Percentiles rank a stretch among this genome's conserved stretches.
These are phyloP conservation scores for Leccinum ochraceum DNA, from an alignment of 768 basidiomycete genomes.

Conservation along the genomic window DNA sequence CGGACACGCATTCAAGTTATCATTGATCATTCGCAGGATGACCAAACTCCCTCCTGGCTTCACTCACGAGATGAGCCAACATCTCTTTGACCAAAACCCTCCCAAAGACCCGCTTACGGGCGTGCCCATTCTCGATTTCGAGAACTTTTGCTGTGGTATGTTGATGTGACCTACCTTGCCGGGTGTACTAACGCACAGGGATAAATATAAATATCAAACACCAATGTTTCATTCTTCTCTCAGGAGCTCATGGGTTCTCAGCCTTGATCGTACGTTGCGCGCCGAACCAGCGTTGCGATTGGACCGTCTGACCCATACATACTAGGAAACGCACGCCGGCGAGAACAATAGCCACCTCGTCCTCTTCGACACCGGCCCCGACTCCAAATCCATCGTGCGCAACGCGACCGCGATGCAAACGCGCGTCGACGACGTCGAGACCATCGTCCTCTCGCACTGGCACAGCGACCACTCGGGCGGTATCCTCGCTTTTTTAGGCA, in stretches of 20 bases:
- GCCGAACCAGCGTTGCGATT: neutral
- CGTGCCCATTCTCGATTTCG: constrained; percentile 68
- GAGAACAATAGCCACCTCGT: constrained; percentile 50
- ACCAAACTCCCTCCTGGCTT: constrained; percentile 79
- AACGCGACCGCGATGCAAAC: constrained; percentile 64
- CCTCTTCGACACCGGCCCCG: constrained; percentile 86
- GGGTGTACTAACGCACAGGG: neutral
- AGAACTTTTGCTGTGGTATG: constrained; percentile 69
- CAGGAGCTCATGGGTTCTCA: constrained; percentile 86
- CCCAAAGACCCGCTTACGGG: constrained; percentile 45
- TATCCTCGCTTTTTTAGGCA: constrained; percentile 60
- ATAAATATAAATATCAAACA: neutral
- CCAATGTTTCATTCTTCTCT: neutral
- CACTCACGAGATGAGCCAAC: constrained; percentile 65
- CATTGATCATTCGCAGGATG: constrained; percentile 50
- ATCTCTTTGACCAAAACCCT: constrained; percentile 53
- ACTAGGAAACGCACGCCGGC: constrained; percentile 57
- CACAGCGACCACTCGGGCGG: constrained; percentile 77
- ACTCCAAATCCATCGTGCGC: constrained; percentile 70
- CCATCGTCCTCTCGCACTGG: constrained; percentile 79
- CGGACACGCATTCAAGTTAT: neutral
- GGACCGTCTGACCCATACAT: too few relatives aligned
- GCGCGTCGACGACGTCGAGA: constrained; percentile 53
- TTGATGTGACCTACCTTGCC: too few relatives aligned
- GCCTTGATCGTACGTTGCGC: constrained; percentile 60